A percentile compares a stretch with the other conserved stretches of the same genome.
Conservation (phyloP, 371 early-diverging fungal species). For the Rhizopus arrhizus region DNA sequence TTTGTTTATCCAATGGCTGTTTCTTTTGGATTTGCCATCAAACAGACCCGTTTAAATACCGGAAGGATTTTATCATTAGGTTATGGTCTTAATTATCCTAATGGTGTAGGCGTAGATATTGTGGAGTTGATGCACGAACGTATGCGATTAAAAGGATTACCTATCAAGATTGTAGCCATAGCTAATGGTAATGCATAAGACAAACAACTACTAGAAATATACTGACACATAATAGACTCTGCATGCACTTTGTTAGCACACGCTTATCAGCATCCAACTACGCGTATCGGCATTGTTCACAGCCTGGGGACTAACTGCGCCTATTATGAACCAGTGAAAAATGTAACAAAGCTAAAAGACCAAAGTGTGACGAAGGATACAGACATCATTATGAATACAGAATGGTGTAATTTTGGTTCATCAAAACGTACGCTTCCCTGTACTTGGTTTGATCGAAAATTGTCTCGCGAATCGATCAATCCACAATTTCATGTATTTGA, state of each 20-base stretch:
- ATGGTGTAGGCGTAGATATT: conserved; percentile 50
- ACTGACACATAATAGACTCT: conserved; percentile 61
- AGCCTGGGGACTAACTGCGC: conserved; percentile 96
- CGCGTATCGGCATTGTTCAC: conserved; percentile 86
- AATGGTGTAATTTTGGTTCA: conserved; percentile 85
- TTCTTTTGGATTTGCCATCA: conserved; percentile 51
- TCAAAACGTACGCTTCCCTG: conserved; percentile 74
- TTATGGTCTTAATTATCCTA: conserved; percentile 48
- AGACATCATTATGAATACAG: conserved; percentile 90
- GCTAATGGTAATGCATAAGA: conserved; percentile 68
- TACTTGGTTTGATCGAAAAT: conserved; percentile 80
- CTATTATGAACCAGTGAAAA: conserved; percentile 77
- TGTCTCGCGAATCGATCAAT: conserved; percentile 78
- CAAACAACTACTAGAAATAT: neutral
- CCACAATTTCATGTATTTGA: conserved; percentile 85
- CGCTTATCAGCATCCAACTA: conserved; percentile 82
- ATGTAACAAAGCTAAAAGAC: conserved; percentile 70
- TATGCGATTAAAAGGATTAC: conserved; percentile 41
- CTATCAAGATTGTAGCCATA: conserved; percentile 52
- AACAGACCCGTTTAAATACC: conserved; percentile 44
- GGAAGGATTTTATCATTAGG: conserved; percentile 45
- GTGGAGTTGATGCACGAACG: conserved; percentile 49
- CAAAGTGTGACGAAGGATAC: conserved; percentile 33
- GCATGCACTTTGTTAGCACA: conserved; percentile 91
- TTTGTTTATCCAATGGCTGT: conserved; percentile 56